phyloP scores from a whole-genome alignment of 2,329 filamentous ascomycete species.

The Metarhizium humberi region DNA sequence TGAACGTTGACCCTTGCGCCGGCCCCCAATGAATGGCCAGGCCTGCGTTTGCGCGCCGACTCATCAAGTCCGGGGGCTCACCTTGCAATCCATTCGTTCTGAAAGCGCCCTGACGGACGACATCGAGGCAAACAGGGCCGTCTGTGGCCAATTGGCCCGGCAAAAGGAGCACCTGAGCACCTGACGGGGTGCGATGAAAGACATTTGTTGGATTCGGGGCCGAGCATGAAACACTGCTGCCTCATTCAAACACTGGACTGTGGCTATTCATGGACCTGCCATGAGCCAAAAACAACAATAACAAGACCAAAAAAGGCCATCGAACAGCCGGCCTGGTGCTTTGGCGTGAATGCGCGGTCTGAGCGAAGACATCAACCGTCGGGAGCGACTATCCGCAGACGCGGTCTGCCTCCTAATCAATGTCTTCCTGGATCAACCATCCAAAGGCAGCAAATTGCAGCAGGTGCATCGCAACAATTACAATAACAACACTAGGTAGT shows the following conservation, averaged over 20 bases:
- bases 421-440: background rate
- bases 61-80: no score
- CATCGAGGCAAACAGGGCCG: background rate
- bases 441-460: background rate
- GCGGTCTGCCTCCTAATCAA: background rate
- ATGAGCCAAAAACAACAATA: no score
- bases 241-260: background rate
- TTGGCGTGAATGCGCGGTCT: background rate
- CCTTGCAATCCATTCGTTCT: background rate
- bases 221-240: background rate
- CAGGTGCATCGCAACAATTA: background rate
- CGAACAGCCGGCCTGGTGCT: background rate
- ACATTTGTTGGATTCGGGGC: background rate
- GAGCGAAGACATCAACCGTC: constrained; percentile 1
- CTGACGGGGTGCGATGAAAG: background rate
- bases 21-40: no score
- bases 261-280: background rate
- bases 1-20: no score
- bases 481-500: no score
- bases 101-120: background rate
- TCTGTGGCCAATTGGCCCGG: background rate
- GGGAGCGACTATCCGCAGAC: background rate
- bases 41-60: no score
- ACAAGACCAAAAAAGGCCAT: background rate
- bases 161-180: background rate